Evolutionary conservation across 257 asterid species (phyloP).

Genomic region (Nicotiana paniculata): DNA sequence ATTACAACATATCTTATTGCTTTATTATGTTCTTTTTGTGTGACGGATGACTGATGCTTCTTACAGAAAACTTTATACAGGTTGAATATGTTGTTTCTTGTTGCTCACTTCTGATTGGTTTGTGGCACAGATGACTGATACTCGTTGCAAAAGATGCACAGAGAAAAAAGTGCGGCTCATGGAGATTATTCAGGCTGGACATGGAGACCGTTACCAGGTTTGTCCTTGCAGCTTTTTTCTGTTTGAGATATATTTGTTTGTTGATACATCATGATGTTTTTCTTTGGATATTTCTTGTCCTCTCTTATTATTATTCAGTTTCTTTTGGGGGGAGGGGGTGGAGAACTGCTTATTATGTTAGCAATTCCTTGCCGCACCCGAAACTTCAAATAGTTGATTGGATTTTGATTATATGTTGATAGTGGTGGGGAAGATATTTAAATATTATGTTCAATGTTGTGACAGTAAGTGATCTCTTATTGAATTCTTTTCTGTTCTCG

Average conservation of each 20-base stretch:
- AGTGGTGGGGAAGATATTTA: background rate
- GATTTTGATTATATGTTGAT: background rate
- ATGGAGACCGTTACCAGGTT: constrained; percentile 75
- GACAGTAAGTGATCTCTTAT: background rate
- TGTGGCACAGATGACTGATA: constrained; percentile 60
- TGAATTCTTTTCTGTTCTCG: background rate
- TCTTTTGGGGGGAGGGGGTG: background rate
- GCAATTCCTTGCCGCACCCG: background rate
- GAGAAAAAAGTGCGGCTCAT: constrained; percentile 61
- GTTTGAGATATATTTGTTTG: background rate
- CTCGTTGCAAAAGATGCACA: constrained; percentile 67
- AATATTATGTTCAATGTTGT: background rate
- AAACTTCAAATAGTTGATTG: background rate
- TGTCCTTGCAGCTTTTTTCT: background rate
- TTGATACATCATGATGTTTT: background rate
- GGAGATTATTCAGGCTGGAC: constrained; percentile 72
- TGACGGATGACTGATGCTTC: background rate
- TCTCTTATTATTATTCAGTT: background rate
- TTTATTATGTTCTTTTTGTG: background rate
- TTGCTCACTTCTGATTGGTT: constrained; percentile 3
- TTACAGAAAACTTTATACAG: background rate
- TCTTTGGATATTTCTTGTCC: background rate
- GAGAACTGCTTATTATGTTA: background rate
- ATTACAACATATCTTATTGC: background rate
- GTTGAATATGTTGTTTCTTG: background rate